Evolutionary conservation across 345 rosid species (phyloP), one percentile per base, ranked within the genome.

Genomic region (Pugionium dolabratum): DNA sequence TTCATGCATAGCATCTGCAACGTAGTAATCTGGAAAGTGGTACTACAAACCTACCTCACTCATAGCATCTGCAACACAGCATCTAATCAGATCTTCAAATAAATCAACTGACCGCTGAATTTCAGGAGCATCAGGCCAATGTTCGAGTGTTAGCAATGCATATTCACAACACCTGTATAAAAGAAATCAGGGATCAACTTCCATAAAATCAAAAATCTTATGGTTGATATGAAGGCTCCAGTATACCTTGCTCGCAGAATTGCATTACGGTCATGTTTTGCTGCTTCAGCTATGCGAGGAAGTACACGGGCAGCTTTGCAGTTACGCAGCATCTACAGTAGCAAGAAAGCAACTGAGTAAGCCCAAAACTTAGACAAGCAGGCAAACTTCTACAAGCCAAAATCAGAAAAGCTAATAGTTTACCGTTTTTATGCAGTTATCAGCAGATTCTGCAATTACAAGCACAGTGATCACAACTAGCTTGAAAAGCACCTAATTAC

Each of bases 391-490:
- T 50, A 34, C 18, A 65, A 66, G 25, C 11, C 7, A 57, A 30
- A 70, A 42, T 9, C 50, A 48, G 54, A 25, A 29, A 32, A 67
- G 35, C 25, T 42, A 68, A 42, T 54, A 33, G 25, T 56, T 71
- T 80, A 90, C 97, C 80, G 96, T 94, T 78, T 94, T 94, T 76
- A 94, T 88, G 86, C 99, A 94, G 84, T 79, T 94, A 78, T 94
- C 99, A 1, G 99, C 93, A 67, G 99, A 94, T 79, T 94, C 99
- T 75, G 95, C 95, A 84, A 94, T 94, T 72, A 94, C 99, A 80
- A 94, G 99, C 63, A 90, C 99, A 77, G 99, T 94, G 59, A 94
- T 94, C 86, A 94, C 99, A 75, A 94, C 99, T 72, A 94, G 82
- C 96, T 94, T 94, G 91, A 94, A 94, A 81, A 94, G 97, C 62